Conservation (phyloP, 176 grass and related monocot species). For the Tuctoria greenei region DNA sequence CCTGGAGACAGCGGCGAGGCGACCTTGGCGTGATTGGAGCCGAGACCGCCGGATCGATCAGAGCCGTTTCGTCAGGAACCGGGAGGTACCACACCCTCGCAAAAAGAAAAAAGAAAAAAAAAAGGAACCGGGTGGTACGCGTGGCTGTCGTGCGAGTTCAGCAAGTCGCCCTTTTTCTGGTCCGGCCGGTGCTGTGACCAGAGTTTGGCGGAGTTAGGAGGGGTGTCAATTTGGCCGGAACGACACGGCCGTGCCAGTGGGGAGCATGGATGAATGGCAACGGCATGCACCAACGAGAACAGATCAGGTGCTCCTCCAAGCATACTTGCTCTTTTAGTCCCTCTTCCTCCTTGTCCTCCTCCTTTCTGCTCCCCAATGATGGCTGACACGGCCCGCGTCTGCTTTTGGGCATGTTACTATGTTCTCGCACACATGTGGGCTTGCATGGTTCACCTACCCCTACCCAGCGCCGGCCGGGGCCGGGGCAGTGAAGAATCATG, state of each 20-base stretch:
- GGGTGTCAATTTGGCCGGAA: background rate
- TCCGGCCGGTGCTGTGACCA: background rate
- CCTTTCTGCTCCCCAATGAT: background rate
- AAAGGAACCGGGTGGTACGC: no score
- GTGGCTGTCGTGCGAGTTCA: constrained; percentile 8
- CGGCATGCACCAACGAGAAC: constrained; percentile 10
- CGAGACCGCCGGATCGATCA: constrained; percentile 1
- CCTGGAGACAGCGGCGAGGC: background rate
- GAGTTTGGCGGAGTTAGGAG: constrained; percentile 47
- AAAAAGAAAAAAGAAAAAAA: no score
- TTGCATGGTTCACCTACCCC: background rate
- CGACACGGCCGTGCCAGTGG: background rate
- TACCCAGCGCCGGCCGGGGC: no score
- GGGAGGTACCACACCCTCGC: no score
- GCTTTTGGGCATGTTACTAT: constrained; percentile 31
- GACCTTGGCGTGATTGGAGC: constrained; percentile 25
- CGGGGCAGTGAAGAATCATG: background rate
- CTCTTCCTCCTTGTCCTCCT: no score
- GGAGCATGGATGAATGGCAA: background rate
- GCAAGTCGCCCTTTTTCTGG: background rate
- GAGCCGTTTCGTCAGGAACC: background rate
- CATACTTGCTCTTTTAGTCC: background rate
- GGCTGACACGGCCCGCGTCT: background rate
- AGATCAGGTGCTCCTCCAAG: no score
- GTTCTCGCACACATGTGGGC: background rate